Conservation (phyloP, 2,329 filamentous ascomycete species). For the Exophiala bonariae region DNA sequence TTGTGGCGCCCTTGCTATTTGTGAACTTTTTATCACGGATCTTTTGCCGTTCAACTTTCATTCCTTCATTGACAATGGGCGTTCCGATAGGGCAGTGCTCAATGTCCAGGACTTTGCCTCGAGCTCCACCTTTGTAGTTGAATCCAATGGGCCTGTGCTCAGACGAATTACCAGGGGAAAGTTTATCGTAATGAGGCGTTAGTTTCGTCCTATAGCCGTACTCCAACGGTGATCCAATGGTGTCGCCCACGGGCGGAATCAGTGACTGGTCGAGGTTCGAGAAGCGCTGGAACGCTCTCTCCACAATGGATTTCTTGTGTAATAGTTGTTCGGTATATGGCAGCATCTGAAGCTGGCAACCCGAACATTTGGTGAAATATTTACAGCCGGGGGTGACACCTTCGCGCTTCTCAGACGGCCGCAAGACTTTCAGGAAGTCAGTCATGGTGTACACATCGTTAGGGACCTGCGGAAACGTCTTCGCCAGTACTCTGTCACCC, state of each 20-base stretch:
- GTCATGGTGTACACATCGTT: constrained; percentile 70
- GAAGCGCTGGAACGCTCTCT: constrained; percentile 91
- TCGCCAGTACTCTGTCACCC: constrained; percentile 77
- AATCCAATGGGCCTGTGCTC: constrained; percentile 74
- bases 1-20: constrained; percentile 80
- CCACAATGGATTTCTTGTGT: constrained; percentile 81
- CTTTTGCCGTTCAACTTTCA: constrained; percentile 74
- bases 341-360: constrained; percentile 98
- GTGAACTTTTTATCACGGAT: constrained; percentile 66
- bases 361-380: constrained; percentile 85
- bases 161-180: neutral
- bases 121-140: constrained; percentile 68
- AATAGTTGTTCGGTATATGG: constrained; percentile 81
- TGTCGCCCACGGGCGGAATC: constrained; percentile 75
- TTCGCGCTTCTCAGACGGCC: constrained; percentile 73
- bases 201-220: constrained; percentile 96
- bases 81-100: constrained; percentile 97
- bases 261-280: constrained; percentile 74
- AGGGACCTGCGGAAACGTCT: constrained; percentile 71
- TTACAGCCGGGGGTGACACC: constrained; percentile 74
- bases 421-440: constrained; percentile 77
- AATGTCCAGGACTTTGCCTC: constrained; percentile 79
- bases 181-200: constrained; percentile 94
- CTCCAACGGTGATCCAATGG: constrained; percentile 84
- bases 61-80: constrained; percentile 74